Base-by-base conservation (phyloP, 2,329 filamentous ascomycete genomes). In the Penicillium glabrum region DNA sequence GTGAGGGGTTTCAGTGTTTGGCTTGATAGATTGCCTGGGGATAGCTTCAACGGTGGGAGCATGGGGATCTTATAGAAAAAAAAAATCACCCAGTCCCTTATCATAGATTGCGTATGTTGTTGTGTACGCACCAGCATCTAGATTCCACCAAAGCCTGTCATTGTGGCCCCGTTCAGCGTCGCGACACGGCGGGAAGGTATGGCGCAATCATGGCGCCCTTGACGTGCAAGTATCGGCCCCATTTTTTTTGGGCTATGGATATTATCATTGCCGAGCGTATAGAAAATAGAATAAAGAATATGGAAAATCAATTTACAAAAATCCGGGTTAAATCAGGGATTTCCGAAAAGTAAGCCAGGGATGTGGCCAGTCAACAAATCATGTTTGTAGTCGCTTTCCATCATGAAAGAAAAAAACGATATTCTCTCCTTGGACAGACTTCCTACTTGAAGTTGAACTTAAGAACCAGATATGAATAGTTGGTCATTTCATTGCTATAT, bases 151-250 rank as follows among this genome's bases (percentile, higher is more conserved):
- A 27, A 37, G 26, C 26, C 39, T 31, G 47, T 19, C 29, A 54
- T 53, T 48, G 19, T 49, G 23, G 39, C 19, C 35, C 35, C 43
- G 39, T 11, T 23, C 23, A 21, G 27, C 52, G 53, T 67, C 59
- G 57, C 63, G 62, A 67, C 57, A 63, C 46, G 46, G 48, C 27
- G 56, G 53, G 59, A 53, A 58, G 49, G 19, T 53, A 69, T 68
- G 64, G 67, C 67, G 66, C 64, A 61, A 69, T 69, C 61, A 58
- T 56, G 21, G 56, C 37, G 24, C 19, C 46, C 39, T 54, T 63
- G 53, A 58, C 57, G 24, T 54, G n/a, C 52, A 41, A 41, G 19
- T 21, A 46, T 37, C 19, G n/a, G 39, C 14, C 35, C 37, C 50
- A 51, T 27, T 60, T 53, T 56, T 50, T 35, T 41, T 46, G 14